Percentiles rank a stretch among this genome's conserved stretches.
These are phyloP conservation scores for Posidonia australis DNA, from an alignment of 106 monocot genomes.

Conservation along the genomic window DNA sequence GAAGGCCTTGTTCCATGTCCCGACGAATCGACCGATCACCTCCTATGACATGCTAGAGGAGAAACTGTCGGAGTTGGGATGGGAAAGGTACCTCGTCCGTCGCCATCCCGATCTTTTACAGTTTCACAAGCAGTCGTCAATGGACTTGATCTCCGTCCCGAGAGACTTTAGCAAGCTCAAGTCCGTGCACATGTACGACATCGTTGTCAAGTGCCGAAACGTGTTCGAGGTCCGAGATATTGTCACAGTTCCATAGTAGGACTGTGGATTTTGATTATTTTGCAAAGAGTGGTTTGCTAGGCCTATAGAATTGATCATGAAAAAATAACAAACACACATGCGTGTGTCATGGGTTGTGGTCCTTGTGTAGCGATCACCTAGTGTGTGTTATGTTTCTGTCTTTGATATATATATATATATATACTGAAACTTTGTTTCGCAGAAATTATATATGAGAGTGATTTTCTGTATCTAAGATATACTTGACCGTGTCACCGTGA, in stretches of 20 bases:
- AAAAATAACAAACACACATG: no score
- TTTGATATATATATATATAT: no score
- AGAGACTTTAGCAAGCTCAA: slow-evolving; percentile 38
- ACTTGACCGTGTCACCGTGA: no score
- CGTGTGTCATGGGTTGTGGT: no score
- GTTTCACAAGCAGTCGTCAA: slow-evolving; percentile 47
- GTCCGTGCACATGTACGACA: slow-evolving; percentile 67
- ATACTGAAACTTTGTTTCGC: no score
- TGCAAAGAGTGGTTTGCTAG: no score
- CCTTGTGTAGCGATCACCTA: no score
- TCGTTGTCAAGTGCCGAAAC: slow-evolving; percentile 68
- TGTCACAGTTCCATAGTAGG: background rate
- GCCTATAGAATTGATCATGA: no score
- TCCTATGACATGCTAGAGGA: slow-evolving; percentile 47
- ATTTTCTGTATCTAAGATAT: no score
- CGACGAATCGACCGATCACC: slow-evolving; percentile 37
- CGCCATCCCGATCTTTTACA: slow-evolving; percentile 38
- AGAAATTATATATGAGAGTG: no score
- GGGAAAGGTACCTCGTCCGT: slow-evolving; percentile 33
- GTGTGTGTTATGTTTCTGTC: no score
- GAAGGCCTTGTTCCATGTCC: slow-evolving; percentile 51
- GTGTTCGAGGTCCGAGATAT: slow-evolving; percentile 60
- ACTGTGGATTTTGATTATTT: background rate
- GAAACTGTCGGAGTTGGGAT: slow-evolving; percentile 36
- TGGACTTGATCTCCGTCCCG: slow-evolving; percentile 60